Evolutionary conservation across 1,284 basidiomycete genomes (phyloP).

Genomic region (Sporisorium exsertum): DNA sequence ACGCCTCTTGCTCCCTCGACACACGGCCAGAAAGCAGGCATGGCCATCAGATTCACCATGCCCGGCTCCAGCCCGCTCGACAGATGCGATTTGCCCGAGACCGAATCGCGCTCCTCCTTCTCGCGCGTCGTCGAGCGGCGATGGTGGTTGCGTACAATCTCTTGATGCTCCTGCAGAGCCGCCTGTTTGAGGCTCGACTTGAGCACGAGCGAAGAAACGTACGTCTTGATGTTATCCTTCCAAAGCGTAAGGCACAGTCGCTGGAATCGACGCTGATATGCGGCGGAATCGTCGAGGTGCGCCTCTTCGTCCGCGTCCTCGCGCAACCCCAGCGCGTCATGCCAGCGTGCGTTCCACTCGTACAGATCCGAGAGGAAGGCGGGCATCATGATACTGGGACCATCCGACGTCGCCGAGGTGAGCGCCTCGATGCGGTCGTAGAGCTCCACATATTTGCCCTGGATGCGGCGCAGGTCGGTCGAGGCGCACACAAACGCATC

Average conservation of each 20-base stretch:
- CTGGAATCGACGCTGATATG: conserved; percentile 30
- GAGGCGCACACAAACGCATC: conserved; percentile 49
- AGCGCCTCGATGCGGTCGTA: conserved; percentile 49
- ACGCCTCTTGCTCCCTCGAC: conserved; percentile 45
- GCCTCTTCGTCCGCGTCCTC: conserved; percentile 39
- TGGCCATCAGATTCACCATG: conserved; percentile 46
- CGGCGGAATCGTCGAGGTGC: conserved; percentile 24
- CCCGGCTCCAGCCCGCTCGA: conserved; percentile 36
- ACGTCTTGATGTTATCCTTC: conserved; percentile 53
- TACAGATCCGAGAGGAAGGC: conserved; percentile 45
- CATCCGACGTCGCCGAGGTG: conserved; percentile 40
- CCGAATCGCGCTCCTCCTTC: conserved; percentile 41
- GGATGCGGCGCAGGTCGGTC: conserved; percentile 46
- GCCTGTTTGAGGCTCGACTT: conserved; percentile 49
- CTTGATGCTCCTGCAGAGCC: conserved; percentile 46
- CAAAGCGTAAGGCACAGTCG: conserved; percentile 41
- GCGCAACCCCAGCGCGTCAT: conserved; percentile 33
- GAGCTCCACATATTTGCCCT: conserved; percentile 48
- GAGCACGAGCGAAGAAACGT: conserved; percentile 49
- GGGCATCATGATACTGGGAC: conserved; percentile 51
- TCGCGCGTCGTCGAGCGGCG: conserved; percentile 40
- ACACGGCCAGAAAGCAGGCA: conserved; percentile 54
- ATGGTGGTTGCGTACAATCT: conserved; percentile 45
- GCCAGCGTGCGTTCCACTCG: conserved; percentile 50
- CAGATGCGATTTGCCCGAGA: conserved; percentile 33